Evolutionary conservation across 2,329 filamentous ascomycete species (phyloP), one percentile per base, ranked within the genome.

Genomic region (Colletotrichum sp.): DNA sequence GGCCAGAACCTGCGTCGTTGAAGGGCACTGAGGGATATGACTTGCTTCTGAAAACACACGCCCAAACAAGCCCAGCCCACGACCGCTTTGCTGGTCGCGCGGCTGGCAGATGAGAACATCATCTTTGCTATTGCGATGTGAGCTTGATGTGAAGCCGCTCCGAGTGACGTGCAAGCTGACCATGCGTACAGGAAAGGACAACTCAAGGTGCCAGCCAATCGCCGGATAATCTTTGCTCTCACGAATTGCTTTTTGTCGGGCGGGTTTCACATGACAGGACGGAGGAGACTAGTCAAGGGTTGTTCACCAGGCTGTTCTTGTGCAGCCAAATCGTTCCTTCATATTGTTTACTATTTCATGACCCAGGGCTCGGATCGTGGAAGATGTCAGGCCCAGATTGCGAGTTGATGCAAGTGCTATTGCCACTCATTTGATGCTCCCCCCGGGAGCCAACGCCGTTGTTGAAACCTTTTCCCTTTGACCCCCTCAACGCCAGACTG

Each of bases 381-480:
- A 87, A 85, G 85, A 86, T 86, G 81, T 82, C 80, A 78, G 83
- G 79, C 79, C 78, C 79, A 78, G 78, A 70, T 78, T 75, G 70
- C 76, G 71, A 77, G 68, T 75, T 75, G 75, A 76, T 76, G 75
- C 75, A 76, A 76, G 71, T 79, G 80, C 78, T 76, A 77, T 78
- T 78, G 77, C 77, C 80, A 78, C 76, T 80, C 79, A 78, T 78
- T 82, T 80, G 81, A 85, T 84, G 82, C 81, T 76, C 66, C 55
- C 71, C 55, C 60, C 60, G 70, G 67, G 70, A 75, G 68, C 84
- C 82, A 86, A 85, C 84, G 85, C 87, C 85, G 88, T 89, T 90
- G 88, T 90, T 90, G 88, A 90, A 90, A 89, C 88, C 86, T 81
- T 88, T 86, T 84, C 81, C 83, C 78, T 79, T 83, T 81, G 79